These are phyloP conservation scores for Tylopilus plumbeoviolaceoides DNA, from an alignment of 768 basidiomycete genomes.

Conservation along the genomic window DNA sequence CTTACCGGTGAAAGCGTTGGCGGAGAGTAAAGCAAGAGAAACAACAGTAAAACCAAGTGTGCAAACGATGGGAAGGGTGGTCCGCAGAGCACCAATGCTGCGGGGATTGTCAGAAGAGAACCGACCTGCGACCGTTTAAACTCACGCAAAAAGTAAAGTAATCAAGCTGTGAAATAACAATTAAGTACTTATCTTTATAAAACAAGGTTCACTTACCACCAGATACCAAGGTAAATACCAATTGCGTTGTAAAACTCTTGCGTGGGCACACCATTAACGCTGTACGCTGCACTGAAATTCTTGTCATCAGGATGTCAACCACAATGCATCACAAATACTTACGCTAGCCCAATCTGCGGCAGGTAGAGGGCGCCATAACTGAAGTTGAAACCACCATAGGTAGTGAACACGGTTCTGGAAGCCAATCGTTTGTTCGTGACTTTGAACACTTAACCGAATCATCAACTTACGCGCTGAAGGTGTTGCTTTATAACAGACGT, in stretches of 20 bases:
- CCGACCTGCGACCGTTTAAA: not conserved
- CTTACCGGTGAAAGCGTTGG: slow-evolving; percentile 27
- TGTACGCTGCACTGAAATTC: slow-evolving; percentile 20
- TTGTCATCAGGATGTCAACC: not conserved
- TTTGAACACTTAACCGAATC: not conserved
- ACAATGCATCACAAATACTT: not conserved
- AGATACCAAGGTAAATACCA: slow-evolving; percentile 27
- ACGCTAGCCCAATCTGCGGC: slow-evolving; percentile 26
- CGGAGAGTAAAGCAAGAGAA: slow-evolving; percentile 23
- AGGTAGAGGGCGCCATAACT: slow-evolving; percentile 27
- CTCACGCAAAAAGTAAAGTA: slow-evolving; percentile 24
- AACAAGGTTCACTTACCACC: slow-evolving; percentile 14
- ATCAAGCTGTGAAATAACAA: slow-evolving; percentile 13
- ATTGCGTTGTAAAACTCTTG: slow-evolving; percentile 24
- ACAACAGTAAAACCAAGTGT: slow-evolving; percentile 22
- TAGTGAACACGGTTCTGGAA: slow-evolving; percentile 24
- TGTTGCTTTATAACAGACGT: slow-evolving; percentile 18
- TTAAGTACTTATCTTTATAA: not conserved
- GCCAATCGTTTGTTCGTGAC: not conserved
- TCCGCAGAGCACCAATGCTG: slow-evolving; percentile 26
- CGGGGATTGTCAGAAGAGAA: not conserved
- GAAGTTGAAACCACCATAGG: slow-evolving; percentile 29
- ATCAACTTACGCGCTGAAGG: slow-evolving; percentile 12
- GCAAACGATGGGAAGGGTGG: slow-evolving; percentile 20
- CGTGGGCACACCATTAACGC: slow-evolving; percentile 21